Evolutionary conservation across 2,329 filamentous ascomycete genomes (phyloP).

Genomic region (Esteya vermicola): DNA sequence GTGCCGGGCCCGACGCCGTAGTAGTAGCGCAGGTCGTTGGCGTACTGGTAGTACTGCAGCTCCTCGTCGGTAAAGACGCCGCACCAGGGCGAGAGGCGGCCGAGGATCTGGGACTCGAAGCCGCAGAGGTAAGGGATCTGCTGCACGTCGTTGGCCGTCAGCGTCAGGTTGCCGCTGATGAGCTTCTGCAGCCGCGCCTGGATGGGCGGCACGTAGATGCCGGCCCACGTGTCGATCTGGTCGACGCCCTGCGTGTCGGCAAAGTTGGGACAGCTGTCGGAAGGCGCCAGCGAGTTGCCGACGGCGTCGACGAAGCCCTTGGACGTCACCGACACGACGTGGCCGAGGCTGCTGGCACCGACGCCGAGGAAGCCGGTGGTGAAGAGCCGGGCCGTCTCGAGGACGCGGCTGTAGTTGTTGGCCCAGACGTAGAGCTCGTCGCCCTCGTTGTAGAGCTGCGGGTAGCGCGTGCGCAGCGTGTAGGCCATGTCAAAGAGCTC

Average conservation of each 20-base stretch:
- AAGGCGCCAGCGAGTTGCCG: conserved; percentile 49
- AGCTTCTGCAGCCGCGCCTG: conserved; percentile 37
- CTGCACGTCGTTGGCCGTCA: conserved; percentile 25
- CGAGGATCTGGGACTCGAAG: conserved; percentile 55
- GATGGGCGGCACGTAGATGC: conserved; percentile 25
- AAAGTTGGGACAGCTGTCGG: conserved; percentile 48
- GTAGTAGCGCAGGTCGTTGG: conserved; percentile 54
- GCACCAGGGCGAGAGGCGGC: conserved; percentile 47
- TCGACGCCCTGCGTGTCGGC: conserved; percentile 37
- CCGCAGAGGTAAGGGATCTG: conserved; percentile 54
- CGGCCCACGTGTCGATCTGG: conserved; percentile 15
- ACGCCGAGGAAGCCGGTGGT: conserved; percentile 45
- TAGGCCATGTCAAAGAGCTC: conserved; percentile 44
- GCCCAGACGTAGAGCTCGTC: conserved; percentile 45
- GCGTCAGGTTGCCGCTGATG: conserved; percentile 37
- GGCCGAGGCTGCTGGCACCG: conserved; percentile 35
- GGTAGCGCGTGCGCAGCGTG: conserved; percentile 31
- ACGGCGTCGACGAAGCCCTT: conserved; percentile 35
- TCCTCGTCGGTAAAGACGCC: conserved; percentile 47
- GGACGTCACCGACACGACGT: conserved; percentile 42
- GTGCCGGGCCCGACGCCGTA: conserved; percentile 47
- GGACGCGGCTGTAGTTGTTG: conserved; percentile 49
- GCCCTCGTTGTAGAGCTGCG: conserved; percentile 33
- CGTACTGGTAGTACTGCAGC: conserved; percentile 49
- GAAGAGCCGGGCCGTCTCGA: conserved; percentile 49